These are phyloP conservation scores for Entelexis sorbosivorans DNA, from an alignment of 1,139 yeast species.

Conservation along the genomic window DNA sequence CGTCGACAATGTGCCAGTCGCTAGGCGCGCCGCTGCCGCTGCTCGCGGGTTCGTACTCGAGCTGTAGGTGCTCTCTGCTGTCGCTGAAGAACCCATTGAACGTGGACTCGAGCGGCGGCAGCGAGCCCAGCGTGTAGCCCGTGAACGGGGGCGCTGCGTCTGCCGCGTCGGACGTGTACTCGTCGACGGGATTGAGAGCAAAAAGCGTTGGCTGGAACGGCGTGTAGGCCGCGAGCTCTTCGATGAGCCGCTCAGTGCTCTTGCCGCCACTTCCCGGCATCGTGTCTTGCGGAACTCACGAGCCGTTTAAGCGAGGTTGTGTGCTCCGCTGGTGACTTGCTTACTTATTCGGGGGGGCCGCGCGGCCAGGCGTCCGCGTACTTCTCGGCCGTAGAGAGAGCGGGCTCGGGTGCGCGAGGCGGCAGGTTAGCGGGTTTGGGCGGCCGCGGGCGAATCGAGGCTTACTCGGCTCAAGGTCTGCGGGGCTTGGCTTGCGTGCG, in stretches of 20 bases:
- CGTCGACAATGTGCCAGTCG: constrained; percentile 17
- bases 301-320: background rate
- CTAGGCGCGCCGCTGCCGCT: background rate
- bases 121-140: constrained; percentile 3
- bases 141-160: constrained; percentile 2
- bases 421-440: no score
- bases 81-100: constrained; percentile 12
- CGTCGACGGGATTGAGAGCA: constrained; percentile 15
- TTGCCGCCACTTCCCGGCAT: constrained; percentile 15
- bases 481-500: no score
- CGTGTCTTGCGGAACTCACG: background rate
- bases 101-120: constrained; percentile 4
- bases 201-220: constrained; percentile 10
- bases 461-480: no score
- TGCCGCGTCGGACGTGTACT: background rate
- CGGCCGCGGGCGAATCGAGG: no score
- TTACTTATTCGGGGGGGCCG: background rate
- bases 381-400: no score
- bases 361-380: background rate
- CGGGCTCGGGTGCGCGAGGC: no score
- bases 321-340: constrained; percentile 1
- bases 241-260: constrained; percentile 19
- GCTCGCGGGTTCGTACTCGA: constrained; percentile 4
- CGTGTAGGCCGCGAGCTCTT: constrained; percentile 16
- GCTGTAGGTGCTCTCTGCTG: constrained; percentile 10